Evolutionary conservation across 2,329 filamentous ascomycete genomes (phyloP).

Genomic region (Aspergillus udagawae): DNA sequence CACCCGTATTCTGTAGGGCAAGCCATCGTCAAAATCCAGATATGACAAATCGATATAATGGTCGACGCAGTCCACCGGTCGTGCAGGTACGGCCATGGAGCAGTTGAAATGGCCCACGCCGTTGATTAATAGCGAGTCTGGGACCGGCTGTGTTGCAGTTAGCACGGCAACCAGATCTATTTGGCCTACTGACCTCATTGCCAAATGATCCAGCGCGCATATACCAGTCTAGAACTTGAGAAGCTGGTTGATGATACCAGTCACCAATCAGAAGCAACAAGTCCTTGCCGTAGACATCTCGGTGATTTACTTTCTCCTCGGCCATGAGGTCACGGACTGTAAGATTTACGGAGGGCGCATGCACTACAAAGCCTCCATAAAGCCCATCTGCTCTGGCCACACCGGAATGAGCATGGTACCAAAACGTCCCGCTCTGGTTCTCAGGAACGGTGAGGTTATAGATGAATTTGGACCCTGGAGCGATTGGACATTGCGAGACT

Average conservation of each 20-base stretch:
- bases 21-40: constrained; percentile 18
- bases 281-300: constrained; percentile 36
- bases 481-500: constrained; percentile 64
- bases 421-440: constrained; percentile 44
- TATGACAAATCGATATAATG: constrained; percentile 21
- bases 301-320: constrained; percentile 1
- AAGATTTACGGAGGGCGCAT: constrained; percentile 31
- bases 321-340: constrained; percentile 15
- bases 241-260: constrained; percentile 46
- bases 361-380: constrained; percentile 47
- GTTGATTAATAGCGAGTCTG: constrained; percentile 48
- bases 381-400: constrained; percentile 44
- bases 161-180: background rate
- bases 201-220: constrained; percentile 42
- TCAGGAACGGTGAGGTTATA: constrained; percentile 40
- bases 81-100: constrained; percentile 42
- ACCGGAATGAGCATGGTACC: constrained; percentile 48
- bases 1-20: constrained; percentile 36
- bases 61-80: constrained; percentile 43
- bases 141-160: constrained; percentile 38
- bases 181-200: constrained; percentile 33
- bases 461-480: constrained; percentile 51
- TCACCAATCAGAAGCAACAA: constrained; percentile 47
- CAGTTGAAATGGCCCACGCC: constrained; percentile 46
- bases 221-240: constrained; percentile 43